Evolutionary conservation across 352 stramenopile genomes (phyloP).

Genomic region (Achlya hypogyna): DNA sequence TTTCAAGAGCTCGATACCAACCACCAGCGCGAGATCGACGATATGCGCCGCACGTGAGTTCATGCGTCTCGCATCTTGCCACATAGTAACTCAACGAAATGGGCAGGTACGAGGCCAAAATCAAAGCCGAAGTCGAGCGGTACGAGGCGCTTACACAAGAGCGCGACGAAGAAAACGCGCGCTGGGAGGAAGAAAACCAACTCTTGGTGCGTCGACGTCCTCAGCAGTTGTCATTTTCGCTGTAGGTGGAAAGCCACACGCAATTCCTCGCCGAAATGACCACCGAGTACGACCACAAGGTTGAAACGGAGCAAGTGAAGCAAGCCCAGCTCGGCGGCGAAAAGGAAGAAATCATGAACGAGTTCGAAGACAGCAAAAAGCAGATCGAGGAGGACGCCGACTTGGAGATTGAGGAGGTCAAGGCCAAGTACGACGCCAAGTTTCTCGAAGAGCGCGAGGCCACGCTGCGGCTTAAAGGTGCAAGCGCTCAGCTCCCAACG

Average conservation of each 20-base stretch:
- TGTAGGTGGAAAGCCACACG: conserved; percentile 41
- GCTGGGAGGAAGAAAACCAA: conserved; percentile 30
- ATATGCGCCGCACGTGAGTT: conserved; percentile 29
- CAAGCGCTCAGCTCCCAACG: background rate
- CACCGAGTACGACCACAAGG: conserved; percentile 20
- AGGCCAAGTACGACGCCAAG: conserved; percentile 82
- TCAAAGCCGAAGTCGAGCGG: conserved; percentile 84
- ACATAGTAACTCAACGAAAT: background rate
- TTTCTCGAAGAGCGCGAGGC: conserved; percentile 77
- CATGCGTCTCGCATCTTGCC: no score
- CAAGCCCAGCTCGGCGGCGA: conserved; percentile 82
- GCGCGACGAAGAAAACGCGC: conserved; percentile 68
- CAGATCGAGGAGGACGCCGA: conserved; percentile 82
- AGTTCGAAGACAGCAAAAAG: conserved; percentile 65
- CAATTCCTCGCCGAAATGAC: conserved; percentile 21
- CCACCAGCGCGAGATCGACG: conserved; percentile 86
- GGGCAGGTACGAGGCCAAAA: conserved; percentile 83
- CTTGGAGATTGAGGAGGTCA: conserved; percentile 79
- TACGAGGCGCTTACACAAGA: conserved; percentile 56
- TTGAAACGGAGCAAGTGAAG: conserved; percentile 25
- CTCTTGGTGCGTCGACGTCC: no score
- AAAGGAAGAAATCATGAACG: conserved; percentile 66
- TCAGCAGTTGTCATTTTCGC: no score
- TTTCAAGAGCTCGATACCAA: conserved; percentile 87
- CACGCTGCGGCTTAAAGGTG: conserved; percentile 82